Conservation (phyloP, 192 early-diverging fungal genomes). For the Linnemannia zychae region DNA sequence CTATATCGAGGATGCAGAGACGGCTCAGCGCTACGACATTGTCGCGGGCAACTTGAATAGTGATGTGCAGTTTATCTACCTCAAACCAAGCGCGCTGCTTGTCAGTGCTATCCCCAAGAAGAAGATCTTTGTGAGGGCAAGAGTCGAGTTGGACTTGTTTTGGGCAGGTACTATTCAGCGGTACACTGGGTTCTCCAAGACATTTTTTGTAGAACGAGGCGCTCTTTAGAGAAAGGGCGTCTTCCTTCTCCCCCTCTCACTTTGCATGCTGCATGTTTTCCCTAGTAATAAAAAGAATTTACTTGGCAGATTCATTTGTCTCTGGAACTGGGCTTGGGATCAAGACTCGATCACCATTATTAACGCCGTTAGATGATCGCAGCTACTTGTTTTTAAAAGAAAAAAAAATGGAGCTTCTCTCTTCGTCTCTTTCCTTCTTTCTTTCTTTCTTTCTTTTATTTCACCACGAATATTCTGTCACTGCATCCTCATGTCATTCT, state of each 20-base stretch:
- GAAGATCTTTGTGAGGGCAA: constrained; percentile 28
- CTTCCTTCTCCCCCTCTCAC: not conserved
- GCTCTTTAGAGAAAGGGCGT: constrained; percentile 16
- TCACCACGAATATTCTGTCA: too few relatives aligned
- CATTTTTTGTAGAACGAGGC: constrained; percentile 41
- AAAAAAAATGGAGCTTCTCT: too few relatives aligned
- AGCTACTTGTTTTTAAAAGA: too few relatives aligned
- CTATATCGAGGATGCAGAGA: constrained; percentile 41
- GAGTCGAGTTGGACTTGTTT: constrained; percentile 44
- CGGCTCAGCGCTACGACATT: constrained; percentile 42
- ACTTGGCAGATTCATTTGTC: too few relatives aligned
- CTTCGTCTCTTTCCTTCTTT: too few relatives aligned
- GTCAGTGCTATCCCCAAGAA: constrained; percentile 19
- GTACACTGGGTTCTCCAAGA: constrained; percentile 44
- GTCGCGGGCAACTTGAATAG: constrained; percentile 31
- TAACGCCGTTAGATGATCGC: too few relatives aligned
- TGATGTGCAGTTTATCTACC: constrained; percentile 33
- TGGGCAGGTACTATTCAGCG: constrained; percentile 28
- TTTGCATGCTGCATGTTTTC: not conserved
- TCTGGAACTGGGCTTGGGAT: too few relatives aligned
- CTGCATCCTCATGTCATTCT: too few relatives aligned
- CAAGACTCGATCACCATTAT: too few relatives aligned
- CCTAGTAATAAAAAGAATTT: not conserved
- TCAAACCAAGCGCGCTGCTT: constrained; percentile 33
- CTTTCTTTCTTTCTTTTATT: too few relatives aligned